Conservation (phyloP, 75 land plant genomes). For the Picea glauca region DNA sequence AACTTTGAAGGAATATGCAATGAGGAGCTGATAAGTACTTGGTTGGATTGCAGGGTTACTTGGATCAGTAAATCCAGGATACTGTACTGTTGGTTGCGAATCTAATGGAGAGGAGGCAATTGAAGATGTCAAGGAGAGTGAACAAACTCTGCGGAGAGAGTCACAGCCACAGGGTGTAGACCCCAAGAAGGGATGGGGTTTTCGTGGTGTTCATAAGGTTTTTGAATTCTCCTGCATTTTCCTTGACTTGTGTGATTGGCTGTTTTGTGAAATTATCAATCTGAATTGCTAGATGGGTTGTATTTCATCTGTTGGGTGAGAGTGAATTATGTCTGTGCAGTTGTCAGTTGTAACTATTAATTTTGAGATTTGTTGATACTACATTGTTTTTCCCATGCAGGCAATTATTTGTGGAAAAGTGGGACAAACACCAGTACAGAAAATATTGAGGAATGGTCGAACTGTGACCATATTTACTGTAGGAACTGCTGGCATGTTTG, state of each 20-base stretch:
- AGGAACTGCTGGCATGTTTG: constrained; percentile 91
- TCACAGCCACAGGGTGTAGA: constrained; percentile 55
- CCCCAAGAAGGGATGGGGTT: constrained; percentile 61
- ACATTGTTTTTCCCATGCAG: constrained; percentile 23
- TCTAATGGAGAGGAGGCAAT: constrained; percentile 9
- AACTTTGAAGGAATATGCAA: neutral
- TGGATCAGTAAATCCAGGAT: constrained; percentile 19
- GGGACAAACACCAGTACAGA: constrained; percentile 79
- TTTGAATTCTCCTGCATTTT: neutral
- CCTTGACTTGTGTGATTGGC: constrained; percentile 6
- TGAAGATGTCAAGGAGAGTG: constrained; percentile 11
- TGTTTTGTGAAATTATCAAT: neutral
- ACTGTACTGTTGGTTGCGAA: constrained; percentile 24
- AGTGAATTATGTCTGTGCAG: neutral
- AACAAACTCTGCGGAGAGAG: constrained; percentile 21
- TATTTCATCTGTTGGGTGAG: neutral
- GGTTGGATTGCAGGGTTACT: constrained; percentile 10
- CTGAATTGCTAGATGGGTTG: neutral
- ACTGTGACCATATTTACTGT: constrained; percentile 81
- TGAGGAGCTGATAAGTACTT: neutral
- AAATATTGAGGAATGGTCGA: constrained; percentile 73
- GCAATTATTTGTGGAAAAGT: constrained; percentile 91
- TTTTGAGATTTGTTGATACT: neutral
- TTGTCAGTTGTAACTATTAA: neutral
- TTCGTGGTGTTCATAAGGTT: constrained; percentile 76